phyloP scores from a whole-genome alignment of 139 green algal genomes.

The Astrephomene gubernaculifera region DNA sequence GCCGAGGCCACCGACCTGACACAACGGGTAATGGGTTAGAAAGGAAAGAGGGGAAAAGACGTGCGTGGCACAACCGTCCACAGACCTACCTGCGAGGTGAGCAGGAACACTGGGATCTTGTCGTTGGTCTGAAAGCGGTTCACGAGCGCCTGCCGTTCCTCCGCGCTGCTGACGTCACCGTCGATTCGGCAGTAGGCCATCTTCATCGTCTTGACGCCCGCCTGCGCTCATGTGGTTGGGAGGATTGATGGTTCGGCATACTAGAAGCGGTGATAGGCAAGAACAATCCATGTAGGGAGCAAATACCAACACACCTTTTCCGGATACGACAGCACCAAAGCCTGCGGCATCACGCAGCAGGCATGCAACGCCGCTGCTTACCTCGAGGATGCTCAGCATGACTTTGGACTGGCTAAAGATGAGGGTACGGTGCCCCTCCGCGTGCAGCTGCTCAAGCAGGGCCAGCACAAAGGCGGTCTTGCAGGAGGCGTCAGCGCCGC shows the following conservation, averaged over 20 bases:
- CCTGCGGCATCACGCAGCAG: too few relatives aligned
- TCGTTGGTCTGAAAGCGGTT: conserved; percentile 75
- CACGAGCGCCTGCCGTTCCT: conserved; percentile 77
- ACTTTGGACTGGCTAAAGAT: conserved; percentile 90
- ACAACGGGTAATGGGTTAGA: not conserved
- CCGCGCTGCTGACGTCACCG: conserved; percentile 73
- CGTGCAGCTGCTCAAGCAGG: conserved; percentile 81
- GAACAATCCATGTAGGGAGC: too few relatives aligned
- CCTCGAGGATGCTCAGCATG: conserved; percentile 94
- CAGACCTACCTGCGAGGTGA: conserved; percentile 83
- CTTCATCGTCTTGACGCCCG: conserved; percentile 58
- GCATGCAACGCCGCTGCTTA: conserved; percentile 2
- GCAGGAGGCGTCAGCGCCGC: conserved; percentile 72
- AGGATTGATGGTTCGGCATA: not conserved
- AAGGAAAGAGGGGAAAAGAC: not conserved
- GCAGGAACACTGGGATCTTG: conserved; percentile 89
- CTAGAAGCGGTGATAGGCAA: not conserved
- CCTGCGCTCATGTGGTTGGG: conserved; percentile 35
- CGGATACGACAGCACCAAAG: too few relatives aligned
- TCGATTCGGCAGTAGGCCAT: conserved; percentile 86
- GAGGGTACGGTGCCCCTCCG: conserved; percentile 85
- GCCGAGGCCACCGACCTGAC: conserved; percentile 91
- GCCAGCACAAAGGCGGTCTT: conserved; percentile 85
- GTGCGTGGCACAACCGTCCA: not conserved
- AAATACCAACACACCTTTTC: too few relatives aligned